Evolutionary conservation across 192 early-diverging fungal genomes (phyloP).

Genomic region (Ambispora gerdemannii): DNA sequence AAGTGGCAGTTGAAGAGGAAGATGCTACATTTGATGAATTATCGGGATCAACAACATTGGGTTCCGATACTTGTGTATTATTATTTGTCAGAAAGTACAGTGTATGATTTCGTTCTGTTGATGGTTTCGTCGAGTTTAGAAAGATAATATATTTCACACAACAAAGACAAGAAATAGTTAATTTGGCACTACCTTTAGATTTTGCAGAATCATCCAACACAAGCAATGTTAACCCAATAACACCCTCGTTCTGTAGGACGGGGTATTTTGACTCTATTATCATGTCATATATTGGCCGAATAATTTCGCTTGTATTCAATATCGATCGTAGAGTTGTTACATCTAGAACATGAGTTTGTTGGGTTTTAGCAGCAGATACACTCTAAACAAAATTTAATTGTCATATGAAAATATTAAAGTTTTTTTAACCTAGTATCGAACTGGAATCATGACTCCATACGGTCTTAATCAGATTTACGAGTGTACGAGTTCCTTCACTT

Average conservation of each 20-base stretch:
- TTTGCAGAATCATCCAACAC: conserved; percentile 33
- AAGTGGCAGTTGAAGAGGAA: conserved; percentile 24
- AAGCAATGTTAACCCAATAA: conserved; percentile 52
- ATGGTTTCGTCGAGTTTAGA: no score
- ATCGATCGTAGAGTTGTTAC: conserved; percentile 43
- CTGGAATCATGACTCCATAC: conserved; percentile 40
- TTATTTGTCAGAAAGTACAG: conserved; percentile 15
- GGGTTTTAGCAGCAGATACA: no score
- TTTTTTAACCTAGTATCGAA: conserved; percentile 7
- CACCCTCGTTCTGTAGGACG: conserved; percentile 56
- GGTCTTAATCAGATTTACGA: conserved; percentile 51
- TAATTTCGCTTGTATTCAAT: conserved; percentile 36
- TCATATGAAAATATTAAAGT: no score
- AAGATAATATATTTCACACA: no score
- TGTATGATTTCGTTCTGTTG: not conserved
- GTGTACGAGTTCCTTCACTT: conserved; percentile 53
- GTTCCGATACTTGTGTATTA: conserved; percentile 26
- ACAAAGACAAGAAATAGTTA: not conserved
- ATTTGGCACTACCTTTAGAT: not conserved
- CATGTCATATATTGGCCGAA: conserved; percentile 43
- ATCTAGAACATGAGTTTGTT: no score
- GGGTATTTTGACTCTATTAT: conserved; percentile 51
- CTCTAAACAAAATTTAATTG: no score
- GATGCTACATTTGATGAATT: conserved; percentile 9
- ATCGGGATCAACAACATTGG: conserved; percentile 2